These are phyloP conservation scores for Coemansia sp. DNA, from an alignment of 371 early-diverging fungal species.

Conservation along the genomic window DNA sequence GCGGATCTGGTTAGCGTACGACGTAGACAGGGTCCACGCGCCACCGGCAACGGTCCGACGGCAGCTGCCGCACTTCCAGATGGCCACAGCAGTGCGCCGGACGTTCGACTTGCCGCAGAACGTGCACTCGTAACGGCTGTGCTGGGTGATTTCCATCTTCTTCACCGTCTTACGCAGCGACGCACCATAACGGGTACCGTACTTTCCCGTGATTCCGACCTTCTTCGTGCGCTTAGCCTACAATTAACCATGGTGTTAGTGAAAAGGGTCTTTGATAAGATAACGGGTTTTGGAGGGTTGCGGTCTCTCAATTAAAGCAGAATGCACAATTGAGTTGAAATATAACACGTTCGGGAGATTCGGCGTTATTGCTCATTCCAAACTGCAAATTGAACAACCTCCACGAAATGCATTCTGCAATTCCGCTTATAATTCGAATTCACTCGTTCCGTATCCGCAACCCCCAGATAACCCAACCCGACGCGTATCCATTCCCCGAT, in stretches of 20 bases:
- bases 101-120: conserved; percentile 98
- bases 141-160: conserved; percentile 99
- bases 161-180: conserved; percentile 99
- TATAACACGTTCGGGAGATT: not conserved
- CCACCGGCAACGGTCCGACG: conserved; percentile 97
- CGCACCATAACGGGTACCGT: conserved; percentile 99
- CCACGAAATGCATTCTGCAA: not conserved
- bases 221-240: conserved; percentile 99
- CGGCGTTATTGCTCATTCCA: not conserved
- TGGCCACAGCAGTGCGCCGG: conserved; percentile 97
- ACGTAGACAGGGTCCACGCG: conserved; percentile 97
- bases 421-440: not conserved
- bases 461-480: not conserved
- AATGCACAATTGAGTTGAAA: not conserved
- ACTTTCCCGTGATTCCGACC: conserved; percentile 99
- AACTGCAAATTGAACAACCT: not conserved
- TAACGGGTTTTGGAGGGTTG: too few species aligned
- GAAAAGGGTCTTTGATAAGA: too few species aligned
- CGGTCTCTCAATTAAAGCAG: not conserved
- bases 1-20: conserved; percentile 89
- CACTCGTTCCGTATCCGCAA: not conserved
- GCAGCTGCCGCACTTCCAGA: conserved; percentile 99
- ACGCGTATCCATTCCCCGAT: not conserved
- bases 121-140: conserved; percentile 98
- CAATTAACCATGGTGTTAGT: not conserved